Evolutionary conservation across 2,329 filamentous ascomycete species (phyloP).

Genomic region (Coniochaeta pulveracea): DNA sequence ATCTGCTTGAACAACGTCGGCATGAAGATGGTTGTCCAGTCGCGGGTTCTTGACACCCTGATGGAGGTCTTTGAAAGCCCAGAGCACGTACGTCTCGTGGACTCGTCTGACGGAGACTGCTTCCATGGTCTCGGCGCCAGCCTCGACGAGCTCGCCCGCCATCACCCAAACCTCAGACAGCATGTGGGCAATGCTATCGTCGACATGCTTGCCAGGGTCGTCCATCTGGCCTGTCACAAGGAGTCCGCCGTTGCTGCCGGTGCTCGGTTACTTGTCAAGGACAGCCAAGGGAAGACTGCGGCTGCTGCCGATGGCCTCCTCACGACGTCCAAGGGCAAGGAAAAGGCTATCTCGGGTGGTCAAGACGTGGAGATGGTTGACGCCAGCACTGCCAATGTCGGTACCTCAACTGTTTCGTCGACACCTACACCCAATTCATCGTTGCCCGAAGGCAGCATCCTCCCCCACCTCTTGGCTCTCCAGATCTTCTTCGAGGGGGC

Average conservation of each 20-base stretch:
- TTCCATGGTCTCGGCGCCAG: constrained; percentile 65
- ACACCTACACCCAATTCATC: not conserved
- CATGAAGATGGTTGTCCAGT: constrained; percentile 77
- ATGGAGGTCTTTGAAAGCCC: constrained; percentile 96
- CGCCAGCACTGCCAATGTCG: constrained; percentile 13
- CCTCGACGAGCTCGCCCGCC: constrained; percentile 89
- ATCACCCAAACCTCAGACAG: constrained; percentile 75
- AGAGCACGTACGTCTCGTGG: constrained; percentile 75
- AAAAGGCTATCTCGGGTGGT: constrained; percentile 21
- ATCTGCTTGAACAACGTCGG: constrained; percentile 86
- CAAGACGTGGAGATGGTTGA: constrained; percentile 59
- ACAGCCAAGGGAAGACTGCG: constrained; percentile 43
- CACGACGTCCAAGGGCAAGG: constrained; percentile 26
- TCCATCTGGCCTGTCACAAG: constrained; percentile 59
- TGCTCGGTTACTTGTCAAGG: constrained; percentile 61
- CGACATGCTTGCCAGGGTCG: constrained; percentile 77
- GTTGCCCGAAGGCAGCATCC: constrained; percentile 32
- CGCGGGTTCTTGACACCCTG: constrained; percentile 72
- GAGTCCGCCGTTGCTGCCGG: constrained; percentile 62
- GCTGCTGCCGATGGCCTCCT: constrained; percentile 38
- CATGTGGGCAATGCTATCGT: constrained; percentile 77
- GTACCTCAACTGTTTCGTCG: not conserved
- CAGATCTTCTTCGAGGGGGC: constrained; percentile 60
- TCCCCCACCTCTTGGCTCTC: constrained; percentile 64
- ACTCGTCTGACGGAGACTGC: constrained; percentile 52